phyloP scores from a whole-genome alignment of 2,329 filamentous ascomycete genomes.

The Aspergillus neoniger region DNA sequence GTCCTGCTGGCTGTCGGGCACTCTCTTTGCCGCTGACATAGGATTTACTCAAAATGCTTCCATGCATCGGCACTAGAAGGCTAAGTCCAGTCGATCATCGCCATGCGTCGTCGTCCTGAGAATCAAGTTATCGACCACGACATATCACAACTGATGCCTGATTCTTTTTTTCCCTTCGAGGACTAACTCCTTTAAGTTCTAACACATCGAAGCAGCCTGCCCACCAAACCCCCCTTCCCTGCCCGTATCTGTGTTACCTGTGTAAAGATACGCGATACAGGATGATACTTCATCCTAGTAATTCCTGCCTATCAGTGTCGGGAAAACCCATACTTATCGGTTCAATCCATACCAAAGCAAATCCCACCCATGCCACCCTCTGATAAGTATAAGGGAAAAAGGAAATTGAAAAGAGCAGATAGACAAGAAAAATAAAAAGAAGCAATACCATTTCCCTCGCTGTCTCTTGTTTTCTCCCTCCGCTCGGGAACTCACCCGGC shows the following conservation, averaged over 20 bases:
- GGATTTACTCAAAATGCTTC: constrained; percentile 3
- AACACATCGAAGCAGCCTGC: background rate
- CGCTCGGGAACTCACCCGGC: background rate
- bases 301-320: background rate
- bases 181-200: background rate
- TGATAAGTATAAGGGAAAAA: background rate
- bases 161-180: background rate
- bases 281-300: background rate
- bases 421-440: background rate
- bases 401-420: background rate
- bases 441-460: background rate
- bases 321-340: background rate
- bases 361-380: no score
- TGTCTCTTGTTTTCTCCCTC: background rate
- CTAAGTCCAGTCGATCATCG: background rate
- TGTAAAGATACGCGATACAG: background rate
- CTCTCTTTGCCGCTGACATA: background rate
- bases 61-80: constrained; percentile 1
- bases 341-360: background rate
- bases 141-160: background rate
- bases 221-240: no score
- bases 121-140: background rate
- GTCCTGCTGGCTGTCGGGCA: background rate
- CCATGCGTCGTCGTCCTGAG: background rate
- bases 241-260: background rate